Evolutionary conservation across 371 early-diverging fungal genomes (phyloP).

Genomic region (Paraphysoderma sedebokerense): DNA sequence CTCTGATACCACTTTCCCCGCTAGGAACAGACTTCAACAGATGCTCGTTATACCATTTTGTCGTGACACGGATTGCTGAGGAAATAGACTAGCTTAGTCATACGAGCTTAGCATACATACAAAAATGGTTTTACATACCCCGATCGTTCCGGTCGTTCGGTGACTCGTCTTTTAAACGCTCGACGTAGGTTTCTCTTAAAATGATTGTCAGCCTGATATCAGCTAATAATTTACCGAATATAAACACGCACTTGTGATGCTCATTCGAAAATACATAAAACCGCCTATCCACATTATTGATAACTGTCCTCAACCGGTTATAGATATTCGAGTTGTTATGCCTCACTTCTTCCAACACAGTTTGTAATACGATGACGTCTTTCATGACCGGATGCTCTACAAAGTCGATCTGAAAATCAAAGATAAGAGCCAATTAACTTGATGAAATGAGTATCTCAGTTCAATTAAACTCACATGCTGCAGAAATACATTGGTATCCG

Average conservation of each 20-base stretch:
- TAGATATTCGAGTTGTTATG: conserved; percentile 61
- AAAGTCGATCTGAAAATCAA: conserved; percentile 55
- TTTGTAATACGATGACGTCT: conserved; percentile 81
- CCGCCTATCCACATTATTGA: conserved; percentile 42
- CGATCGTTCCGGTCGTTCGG: conserved; percentile 89
- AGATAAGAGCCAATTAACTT: neutral
- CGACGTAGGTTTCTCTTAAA: conserved; percentile 61
- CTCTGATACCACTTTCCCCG: conserved; percentile 17
- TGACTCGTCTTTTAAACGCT: conserved; percentile 58
- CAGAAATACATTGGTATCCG: conserved; percentile 89
- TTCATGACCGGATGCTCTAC: conserved; percentile 71
- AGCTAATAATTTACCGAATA: neutral
- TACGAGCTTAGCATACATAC: neutral
- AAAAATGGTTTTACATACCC: conserved; percentile 18
- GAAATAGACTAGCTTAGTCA: conserved; percentile 1
- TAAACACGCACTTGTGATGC: conserved; percentile 41
- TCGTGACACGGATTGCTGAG: conserved; percentile 75
- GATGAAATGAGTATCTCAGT: neutral
- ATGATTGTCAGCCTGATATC: neutral
- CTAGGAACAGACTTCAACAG: too few relatives aligned
- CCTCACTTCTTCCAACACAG: conserved; percentile 77
- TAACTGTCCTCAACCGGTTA: conserved; percentile 54
- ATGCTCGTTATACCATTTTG: conserved; percentile 69
- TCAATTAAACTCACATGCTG: conserved; percentile 47
- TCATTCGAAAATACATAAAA: conserved; percentile 90